Percentiles rank a stretch among this genome's conserved stretches.
These are phyloP conservation scores for Blastobotrys attinorum DNA, from an alignment of 805 yeast genomes.

Conservation along the genomic window DNA sequence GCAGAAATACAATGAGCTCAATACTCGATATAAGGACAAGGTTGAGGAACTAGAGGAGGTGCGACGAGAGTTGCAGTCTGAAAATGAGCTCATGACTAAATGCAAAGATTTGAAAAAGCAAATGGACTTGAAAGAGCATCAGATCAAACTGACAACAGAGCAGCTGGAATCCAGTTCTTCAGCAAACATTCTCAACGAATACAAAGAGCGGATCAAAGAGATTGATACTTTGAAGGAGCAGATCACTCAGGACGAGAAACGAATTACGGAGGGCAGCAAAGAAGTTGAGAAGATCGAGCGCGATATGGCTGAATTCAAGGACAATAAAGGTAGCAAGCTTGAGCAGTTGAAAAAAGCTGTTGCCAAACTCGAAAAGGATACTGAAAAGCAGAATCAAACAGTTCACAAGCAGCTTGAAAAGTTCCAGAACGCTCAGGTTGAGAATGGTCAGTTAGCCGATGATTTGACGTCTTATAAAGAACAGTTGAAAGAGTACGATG, in stretches of 20 bases:
- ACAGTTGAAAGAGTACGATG: conserved; percentile 32
- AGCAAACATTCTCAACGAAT: conserved; percentile 24
- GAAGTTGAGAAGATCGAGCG: conserved; percentile 52
- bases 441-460: conserved; percentile 54
- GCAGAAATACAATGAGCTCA: conserved; percentile 51
- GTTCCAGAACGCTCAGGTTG: conserved; percentile 60
- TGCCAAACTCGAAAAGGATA: conserved; percentile 30
- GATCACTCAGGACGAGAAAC: conserved; percentile 32
- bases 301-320: conserved; percentile 76
- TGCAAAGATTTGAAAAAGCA: conserved; percentile 20
- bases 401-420: conserved; percentile 42
- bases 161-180: conserved; percentile 18
- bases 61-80: conserved; percentile 34
- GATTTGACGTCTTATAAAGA: conserved; percentile 46
- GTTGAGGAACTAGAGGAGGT: conserved; percentile 38
- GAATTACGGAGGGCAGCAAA: conserved; percentile 27
- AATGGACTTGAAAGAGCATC: conserved; percentile 27
- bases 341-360: conserved; percentile 41
- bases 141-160: conserved; percentile 21
- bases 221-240: conserved; percentile 35
- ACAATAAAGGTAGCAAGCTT: conserved; percentile 74
- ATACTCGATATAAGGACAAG: conserved; percentile 33
- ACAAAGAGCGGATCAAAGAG: conserved; percentile 36
- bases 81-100: conserved; percentile 26
- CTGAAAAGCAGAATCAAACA: conserved; percentile 31